Base-by-base conservation (phyloP, 257 asterid genomes). In the Sherardia arvensis region DNA sequence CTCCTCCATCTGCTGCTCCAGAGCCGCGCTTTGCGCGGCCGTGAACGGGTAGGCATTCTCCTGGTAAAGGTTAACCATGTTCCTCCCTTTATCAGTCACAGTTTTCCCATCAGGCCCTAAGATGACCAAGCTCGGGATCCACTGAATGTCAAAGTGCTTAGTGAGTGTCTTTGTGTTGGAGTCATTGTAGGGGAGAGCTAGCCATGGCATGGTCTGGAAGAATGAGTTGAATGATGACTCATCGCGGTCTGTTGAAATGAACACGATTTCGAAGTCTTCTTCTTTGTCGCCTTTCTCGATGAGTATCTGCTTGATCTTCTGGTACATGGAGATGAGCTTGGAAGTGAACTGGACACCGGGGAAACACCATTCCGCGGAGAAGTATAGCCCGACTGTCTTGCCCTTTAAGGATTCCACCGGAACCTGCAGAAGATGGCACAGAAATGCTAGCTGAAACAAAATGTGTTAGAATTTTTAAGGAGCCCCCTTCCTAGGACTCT, bases 91-190 rank as follows among this genome's bases (percentile, higher is more conserved):
- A 55, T 56, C 78, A 8, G 84, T 84, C 64, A 87, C 79, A 0
- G 95, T 87, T 76, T 84, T 87, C 43, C 95, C 90, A 30, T 83
- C 84, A 0, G 86, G 83, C 1, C 92, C 87, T 56, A 84, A n/a
- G 32, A 87, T 75, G 12, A 87, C 70, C 30, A 87, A 72, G 76
- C 79, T 57, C 9, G 90, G 95, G 36, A 87, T 87, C 56, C 83
- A 83, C 27, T 67, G 75, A 3, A 87, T 53, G 21, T 84, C 88
- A 32, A 87, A 87, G 53, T 82, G 78, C 43, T 73, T 81, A 4
- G 73, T 63, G 7, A 84, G 86, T 26, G n/a, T 14, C 49, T 71
- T 77, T 54, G 78, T 73, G 66, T 64, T 76, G 26, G 80, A 81
- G 59, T 87, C 93, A 1, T 73, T 74, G 17, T 74, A 82, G 8